Evolutionary conservation across 148 eudicot species (phyloP).

Genomic region (Arbutus unedo): DNA sequence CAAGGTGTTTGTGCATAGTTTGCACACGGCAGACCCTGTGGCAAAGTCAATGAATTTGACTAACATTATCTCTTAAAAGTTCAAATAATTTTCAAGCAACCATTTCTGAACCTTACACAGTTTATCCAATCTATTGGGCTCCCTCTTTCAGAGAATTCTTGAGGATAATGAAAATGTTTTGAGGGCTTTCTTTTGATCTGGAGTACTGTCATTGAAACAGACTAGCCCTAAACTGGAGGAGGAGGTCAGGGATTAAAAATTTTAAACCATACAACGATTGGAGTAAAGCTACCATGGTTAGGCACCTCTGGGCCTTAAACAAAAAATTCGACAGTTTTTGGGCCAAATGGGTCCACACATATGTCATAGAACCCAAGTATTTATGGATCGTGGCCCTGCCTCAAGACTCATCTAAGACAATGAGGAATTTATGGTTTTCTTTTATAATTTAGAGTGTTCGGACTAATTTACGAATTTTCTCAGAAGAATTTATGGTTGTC

Average conservation of each 20-base stretch:
- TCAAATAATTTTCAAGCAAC: not conserved
- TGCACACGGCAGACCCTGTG: not conserved
- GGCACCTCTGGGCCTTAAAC: not conserved
- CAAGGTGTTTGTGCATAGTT: not conserved
- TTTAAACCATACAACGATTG: not conserved
- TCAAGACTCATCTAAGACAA: not conserved
- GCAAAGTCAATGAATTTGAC: not conserved
- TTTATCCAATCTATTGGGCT: not conserved
- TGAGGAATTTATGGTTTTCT: not conserved
- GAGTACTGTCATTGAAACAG: not conserved
- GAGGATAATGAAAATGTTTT: not conserved
- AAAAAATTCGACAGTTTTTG: not conserved
- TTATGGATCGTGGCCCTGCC: not conserved
- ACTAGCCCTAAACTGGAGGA: not conserved
- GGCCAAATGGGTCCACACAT: not conserved
- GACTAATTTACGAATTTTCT: too few relatives aligned
- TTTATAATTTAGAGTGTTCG: too few relatives aligned
- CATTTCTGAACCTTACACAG: not conserved
- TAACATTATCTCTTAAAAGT: not conserved
- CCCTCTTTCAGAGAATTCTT: not conserved
- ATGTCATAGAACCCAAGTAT: not conserved
- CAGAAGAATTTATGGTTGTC: not conserved
- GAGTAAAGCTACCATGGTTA: not conserved
- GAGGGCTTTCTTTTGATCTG: not conserved
- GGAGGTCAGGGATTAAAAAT: not conserved